A percentile compares a stretch with the other conserved stretches of the same genome.
Evolutionary conservation across 2,329 filamentous ascomycete genomes (phyloP).

Genomic region (Periconia macrospinosa): DNA sequence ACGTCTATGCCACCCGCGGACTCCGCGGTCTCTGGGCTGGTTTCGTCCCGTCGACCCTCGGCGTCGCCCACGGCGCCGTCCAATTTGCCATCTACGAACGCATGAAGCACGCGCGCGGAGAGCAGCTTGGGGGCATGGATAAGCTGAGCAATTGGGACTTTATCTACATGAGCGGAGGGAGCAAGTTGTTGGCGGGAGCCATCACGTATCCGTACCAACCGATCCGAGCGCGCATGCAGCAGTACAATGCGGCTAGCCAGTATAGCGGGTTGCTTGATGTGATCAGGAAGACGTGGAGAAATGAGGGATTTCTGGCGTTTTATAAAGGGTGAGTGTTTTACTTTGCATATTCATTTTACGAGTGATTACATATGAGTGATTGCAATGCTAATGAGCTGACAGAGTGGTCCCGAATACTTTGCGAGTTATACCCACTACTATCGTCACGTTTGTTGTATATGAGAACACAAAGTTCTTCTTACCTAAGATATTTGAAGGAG

Average conservation of each 20-base stretch:
- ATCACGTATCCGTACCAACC: conserved; percentile 96
- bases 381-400: conserved; percentile 7
- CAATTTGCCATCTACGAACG: conserved; percentile 95
- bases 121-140: conserved; percentile 32
- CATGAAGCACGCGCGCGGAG: conserved; percentile 63
- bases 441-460: conserved; percentile 95
- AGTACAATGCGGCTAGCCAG: conserved; percentile 74
- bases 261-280: conserved; percentile 78
- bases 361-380: too few species aligned
- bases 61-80: conserved; percentile 88
- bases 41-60: conserved; percentile 77
- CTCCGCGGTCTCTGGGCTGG: conserved; percentile 83
- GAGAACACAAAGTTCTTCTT: conserved; percentile 85
- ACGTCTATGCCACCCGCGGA: conserved; percentile 73
- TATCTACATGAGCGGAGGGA: conserved; percentile 74
- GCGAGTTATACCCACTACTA: conserved; percentile 88
- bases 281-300: conserved; percentile 70
- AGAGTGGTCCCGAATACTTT: conserved; percentile 81
- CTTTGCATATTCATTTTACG: background rate
- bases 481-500: conserved; percentile 44
- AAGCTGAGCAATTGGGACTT: conserved; percentile 73
- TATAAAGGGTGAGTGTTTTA: conserved; percentile 70
- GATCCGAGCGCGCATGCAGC: conserved; percentile 83
- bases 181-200: conserved; percentile 87
- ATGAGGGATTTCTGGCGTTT: conserved; percentile 81